A percentile compares a stretch with the other conserved stretches of the same genome.
These are phyloP conservation scores for Claviceps spartinae DNA, from an alignment of 2,329 filamentous ascomycete genomes.

Conservation along the genomic window DNA sequence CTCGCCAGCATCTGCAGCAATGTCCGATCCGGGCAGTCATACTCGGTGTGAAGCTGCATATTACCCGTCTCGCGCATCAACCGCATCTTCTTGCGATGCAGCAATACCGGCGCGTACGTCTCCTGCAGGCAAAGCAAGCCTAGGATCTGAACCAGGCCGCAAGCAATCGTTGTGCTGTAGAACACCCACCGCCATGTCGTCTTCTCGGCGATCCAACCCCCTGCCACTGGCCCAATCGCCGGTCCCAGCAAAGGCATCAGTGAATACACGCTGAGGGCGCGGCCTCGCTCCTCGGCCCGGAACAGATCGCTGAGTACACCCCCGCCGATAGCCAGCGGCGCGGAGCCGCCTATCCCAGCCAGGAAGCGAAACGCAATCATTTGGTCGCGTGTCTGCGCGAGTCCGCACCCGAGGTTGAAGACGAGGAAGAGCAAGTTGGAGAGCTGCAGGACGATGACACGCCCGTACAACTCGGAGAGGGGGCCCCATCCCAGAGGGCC, in stretches of 20 bases:
- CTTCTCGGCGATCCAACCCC: constrained; percentile 27
- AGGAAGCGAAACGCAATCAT: constrained; percentile 49
- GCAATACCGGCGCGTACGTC: constrained; percentile 26
- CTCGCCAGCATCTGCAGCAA: background rate
- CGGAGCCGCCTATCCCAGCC: constrained; percentile 43
- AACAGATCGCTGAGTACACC: constrained; percentile 52
- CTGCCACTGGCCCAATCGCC: constrained; percentile 33
- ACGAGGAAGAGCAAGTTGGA: constrained; percentile 45
- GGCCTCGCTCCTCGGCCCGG: constrained; percentile 41
- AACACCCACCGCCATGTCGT: constrained; percentile 64
- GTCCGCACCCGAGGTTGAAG: constrained; percentile 47
- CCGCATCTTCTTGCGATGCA: constrained; percentile 6
- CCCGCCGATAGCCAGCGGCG: constrained; percentile 52
- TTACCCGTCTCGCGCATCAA: background rate
- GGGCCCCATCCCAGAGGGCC: constrained; percentile 51
- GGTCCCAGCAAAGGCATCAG: constrained; percentile 43
- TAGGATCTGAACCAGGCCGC: constrained; percentile 44
- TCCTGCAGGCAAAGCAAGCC: constrained; percentile 49
- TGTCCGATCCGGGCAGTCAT: background rate
- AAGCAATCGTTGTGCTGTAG: constrained; percentile 49
- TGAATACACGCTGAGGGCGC: constrained; percentile 50
- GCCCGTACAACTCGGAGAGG: constrained; percentile 45
- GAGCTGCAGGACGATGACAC: constrained; percentile 29
- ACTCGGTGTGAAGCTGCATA: too few species aligned
- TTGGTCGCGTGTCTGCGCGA: constrained; percentile 47